phyloP scores from a whole-genome alignment of 495 filamentous ascomycete species.

The Collariella sp. region DNA sequence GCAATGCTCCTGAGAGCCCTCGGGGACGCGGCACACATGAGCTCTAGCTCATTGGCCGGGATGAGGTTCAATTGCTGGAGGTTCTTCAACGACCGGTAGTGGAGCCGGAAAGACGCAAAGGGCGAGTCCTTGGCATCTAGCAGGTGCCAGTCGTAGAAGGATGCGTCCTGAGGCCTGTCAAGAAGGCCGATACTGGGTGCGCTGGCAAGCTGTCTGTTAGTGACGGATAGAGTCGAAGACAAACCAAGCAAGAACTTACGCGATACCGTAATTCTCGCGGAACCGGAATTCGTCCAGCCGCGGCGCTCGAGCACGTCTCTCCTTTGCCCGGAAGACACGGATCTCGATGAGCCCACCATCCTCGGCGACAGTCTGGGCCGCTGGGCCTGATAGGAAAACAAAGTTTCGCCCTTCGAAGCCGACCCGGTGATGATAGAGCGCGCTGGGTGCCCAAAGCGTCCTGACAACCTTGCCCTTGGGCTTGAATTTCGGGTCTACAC shows the following conservation, averaged over 20 bases:
- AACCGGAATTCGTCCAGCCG: conserved; percentile 29
- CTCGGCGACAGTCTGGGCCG: conserved; percentile 30
- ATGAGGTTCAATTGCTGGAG: conserved; percentile 37
- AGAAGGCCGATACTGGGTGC: conserved; percentile 38
- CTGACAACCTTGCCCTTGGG: conserved; percentile 31
- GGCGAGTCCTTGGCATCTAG: conserved; percentile 40
- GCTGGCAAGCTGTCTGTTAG: conserved; percentile 19
- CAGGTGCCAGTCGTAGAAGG: conserved; percentile 40
- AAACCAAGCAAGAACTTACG: conserved; percentile 25
- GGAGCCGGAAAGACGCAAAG: conserved; percentile 39
- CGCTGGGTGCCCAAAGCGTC: conserved; percentile 37
- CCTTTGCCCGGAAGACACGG: conserved; percentile 39
- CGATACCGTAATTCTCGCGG: conserved; percentile 39
- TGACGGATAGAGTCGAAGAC: not conserved
- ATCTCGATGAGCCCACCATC: conserved; percentile 48
- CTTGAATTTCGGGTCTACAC: conserved; percentile 28
- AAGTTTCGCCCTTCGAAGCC: conserved; percentile 38
- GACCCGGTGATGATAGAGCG: conserved; percentile 13
- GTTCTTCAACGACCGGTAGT: conserved; percentile 40
- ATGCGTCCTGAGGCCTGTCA: conserved; percentile 39
- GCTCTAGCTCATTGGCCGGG: conserved; percentile 14
- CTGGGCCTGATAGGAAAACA: conserved; percentile 32
- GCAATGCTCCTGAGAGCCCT: not conserved
- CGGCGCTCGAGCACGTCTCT: conserved; percentile 27
- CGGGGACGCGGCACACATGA: conserved; percentile 6